These are phyloP conservation scores for Coemansia aciculifera DNA, from an alignment of 192 early-diverging fungal species.

Conservation along the genomic window DNA sequence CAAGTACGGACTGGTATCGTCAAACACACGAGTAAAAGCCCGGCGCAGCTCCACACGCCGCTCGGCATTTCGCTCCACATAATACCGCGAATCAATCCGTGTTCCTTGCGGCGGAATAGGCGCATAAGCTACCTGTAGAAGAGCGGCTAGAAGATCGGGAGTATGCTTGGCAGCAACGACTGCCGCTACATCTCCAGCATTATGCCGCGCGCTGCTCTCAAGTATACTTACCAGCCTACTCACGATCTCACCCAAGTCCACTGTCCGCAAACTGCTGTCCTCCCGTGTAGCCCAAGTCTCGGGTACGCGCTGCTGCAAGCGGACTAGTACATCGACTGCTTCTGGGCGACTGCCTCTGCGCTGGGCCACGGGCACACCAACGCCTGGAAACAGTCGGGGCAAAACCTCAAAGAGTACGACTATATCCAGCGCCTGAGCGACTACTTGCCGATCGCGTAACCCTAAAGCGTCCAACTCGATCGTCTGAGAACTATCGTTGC, in stretches of 20 bases:
- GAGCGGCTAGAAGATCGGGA: constrained; percentile 65
- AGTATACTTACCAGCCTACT: constrained; percentile 18
- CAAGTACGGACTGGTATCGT: constrained; percentile 56
- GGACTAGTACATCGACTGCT: constrained; percentile 20
- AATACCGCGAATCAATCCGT: constrained; percentile 20
- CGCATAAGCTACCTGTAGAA: constrained; percentile 69
- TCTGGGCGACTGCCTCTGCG: constrained; percentile 56
- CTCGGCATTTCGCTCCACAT: constrained; percentile 39
- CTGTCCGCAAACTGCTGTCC: too few relatives aligned
- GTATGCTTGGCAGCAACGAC: constrained; percentile 60
- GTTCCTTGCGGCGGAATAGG: constrained; percentile 38
- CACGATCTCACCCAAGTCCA: background rate
- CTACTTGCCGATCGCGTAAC: constrained; percentile 37
- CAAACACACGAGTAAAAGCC: constrained; percentile 43
- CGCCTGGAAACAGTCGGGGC: constrained; percentile 65
- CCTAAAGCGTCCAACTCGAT: constrained; percentile 25
- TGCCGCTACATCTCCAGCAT: constrained; percentile 59
- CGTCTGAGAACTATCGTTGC: background rate
- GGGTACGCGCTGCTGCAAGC: constrained; percentile 12
- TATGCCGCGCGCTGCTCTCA: constrained; percentile 9
- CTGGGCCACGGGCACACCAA: constrained; percentile 62
- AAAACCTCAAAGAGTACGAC: constrained; percentile 54
- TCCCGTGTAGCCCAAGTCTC: background rate
- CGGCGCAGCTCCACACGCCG: constrained; percentile 23
- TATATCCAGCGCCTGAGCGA: constrained; percentile 39